Evolutionary conservation across 768 basidiomycete species (phyloP).

Genomic region (Amanita fuliginea): DNA sequence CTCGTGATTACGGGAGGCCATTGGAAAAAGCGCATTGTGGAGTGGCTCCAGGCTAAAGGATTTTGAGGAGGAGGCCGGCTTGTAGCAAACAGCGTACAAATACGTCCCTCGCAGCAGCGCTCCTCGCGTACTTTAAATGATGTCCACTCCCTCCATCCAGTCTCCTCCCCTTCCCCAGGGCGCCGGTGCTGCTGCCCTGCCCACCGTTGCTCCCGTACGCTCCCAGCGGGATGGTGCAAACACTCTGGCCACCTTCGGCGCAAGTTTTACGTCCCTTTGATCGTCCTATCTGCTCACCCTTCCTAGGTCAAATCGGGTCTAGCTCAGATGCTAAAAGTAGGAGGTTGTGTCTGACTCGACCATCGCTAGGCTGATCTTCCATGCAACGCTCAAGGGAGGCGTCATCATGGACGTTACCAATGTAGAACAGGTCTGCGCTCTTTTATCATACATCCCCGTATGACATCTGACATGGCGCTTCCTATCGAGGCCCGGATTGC

Average conservation of each 20-base stretch:
- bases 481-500: conserved; percentile 77
- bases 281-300: conserved; percentile 3
- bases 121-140: neutral
- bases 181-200: conserved; percentile 27
- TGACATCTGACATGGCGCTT: neutral
- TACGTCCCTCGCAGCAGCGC: neutral
- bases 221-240: conserved; percentile 34
- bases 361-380: conserved; percentile 2
- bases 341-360: conserved; percentile 7
- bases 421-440: conserved; percentile 36
- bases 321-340: conserved; percentile 93
- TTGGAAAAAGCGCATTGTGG: conserved; percentile 49
- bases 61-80: conserved; percentile 29
- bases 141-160: conserved; percentile 18
- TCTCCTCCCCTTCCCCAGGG: conserved; percentile 25
- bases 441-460: neutral
- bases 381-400: conserved; percentile 43
- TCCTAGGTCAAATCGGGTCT: conserved; percentile 81
- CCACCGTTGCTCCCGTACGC: conserved; percentile 44
- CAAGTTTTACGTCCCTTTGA: conserved; percentile 19
- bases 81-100: neutral
- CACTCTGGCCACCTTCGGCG: conserved; percentile 63
- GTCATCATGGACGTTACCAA: conserved; percentile 96
- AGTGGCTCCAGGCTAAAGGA: conserved; percentile 55
- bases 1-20: conserved; percentile 50